Evolutionary conservation across 352 stramenopile species (phyloP).

Genomic region (Globisporangium recalcitrans): DNA sequence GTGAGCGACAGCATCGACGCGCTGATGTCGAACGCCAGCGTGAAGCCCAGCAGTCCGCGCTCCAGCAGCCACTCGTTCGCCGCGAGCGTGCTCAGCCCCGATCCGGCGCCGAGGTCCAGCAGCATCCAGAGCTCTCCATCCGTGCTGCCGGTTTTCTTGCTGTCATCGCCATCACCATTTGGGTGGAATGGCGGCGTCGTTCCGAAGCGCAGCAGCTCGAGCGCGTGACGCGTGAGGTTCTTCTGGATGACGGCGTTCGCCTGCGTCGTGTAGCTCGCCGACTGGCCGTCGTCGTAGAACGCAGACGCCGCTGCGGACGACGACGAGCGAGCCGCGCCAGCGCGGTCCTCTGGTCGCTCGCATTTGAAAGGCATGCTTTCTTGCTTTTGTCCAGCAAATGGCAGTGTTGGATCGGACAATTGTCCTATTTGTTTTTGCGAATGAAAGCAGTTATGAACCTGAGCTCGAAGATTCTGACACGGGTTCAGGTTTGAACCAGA

Average conservation of each 20-base stretch:
- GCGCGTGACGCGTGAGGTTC: constrained; percentile 58
- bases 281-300: constrained; percentile 66
- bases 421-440: no score
- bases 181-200: background rate
- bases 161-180: background rate
- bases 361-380: constrained; percentile 56
- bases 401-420: no score
- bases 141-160: background rate
- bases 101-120: constrained; percentile 67
- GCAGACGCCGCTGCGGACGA: constrained; percentile 35
- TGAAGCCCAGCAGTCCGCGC: constrained; percentile 27
- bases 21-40: constrained; percentile 74
- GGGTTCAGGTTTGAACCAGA: no score
- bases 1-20: constrained; percentile 63
- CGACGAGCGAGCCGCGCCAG: constrained; percentile 27
- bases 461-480: no score
- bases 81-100: constrained; percentile 56
- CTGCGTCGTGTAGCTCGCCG: constrained; percentile 58
- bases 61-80: constrained; percentile 46
- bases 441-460: no score
- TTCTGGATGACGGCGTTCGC: constrained; percentile 65
- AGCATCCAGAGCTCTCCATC: constrained; percentile 28
- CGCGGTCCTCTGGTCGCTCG: constrained; percentile 39
- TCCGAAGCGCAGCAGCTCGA: constrained; percentile 36
- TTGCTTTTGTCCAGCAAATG: background rate